phyloP scores from a whole-genome alignment of 129 eudicot species.

The Tagetes erecta region DNA sequence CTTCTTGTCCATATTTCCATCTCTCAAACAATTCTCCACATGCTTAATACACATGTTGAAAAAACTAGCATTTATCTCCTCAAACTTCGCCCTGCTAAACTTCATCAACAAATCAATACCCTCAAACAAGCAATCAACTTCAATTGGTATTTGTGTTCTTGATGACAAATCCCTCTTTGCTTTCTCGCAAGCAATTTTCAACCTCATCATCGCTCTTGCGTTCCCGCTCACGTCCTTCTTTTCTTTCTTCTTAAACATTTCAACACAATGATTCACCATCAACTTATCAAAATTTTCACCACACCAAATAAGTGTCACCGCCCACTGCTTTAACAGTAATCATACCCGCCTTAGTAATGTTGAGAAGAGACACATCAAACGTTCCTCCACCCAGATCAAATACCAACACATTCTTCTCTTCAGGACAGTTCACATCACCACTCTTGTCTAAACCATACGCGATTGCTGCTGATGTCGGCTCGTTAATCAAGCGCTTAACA shows the following conservation, averaged over 20 bases:
- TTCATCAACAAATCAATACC: background rate
- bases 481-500: conserved; percentile 7
- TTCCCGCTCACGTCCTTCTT: background rate
- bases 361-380: conserved; percentile 16
- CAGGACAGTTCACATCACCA: conserved; percentile 1
- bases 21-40: conserved; percentile 2
- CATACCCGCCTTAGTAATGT: background rate
- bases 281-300: conserved; percentile 7
- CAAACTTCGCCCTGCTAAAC: conserved; percentile 2
- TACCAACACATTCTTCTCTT: background rate
- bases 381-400: conserved; percentile 12
- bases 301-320: conserved; percentile 2
- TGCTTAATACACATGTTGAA: background rate
- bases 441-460: background rate
- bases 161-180: conserved; percentile 14
- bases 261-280: conserved; percentile 16
- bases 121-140: background rate
- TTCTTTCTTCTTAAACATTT: conserved; percentile 11
- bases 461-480: conserved; percentile 7
- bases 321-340: conserved; percentile 14
- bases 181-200: conserved; percentile 1
- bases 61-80: background rate
- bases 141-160: background rate
- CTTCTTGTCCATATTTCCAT: conserved; percentile 6
- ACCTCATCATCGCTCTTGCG: conserved; percentile 9